phyloP scores from a whole-genome alignment of 2,329 filamentous ascomycete genomes.

The Alternaria atra region DNA sequence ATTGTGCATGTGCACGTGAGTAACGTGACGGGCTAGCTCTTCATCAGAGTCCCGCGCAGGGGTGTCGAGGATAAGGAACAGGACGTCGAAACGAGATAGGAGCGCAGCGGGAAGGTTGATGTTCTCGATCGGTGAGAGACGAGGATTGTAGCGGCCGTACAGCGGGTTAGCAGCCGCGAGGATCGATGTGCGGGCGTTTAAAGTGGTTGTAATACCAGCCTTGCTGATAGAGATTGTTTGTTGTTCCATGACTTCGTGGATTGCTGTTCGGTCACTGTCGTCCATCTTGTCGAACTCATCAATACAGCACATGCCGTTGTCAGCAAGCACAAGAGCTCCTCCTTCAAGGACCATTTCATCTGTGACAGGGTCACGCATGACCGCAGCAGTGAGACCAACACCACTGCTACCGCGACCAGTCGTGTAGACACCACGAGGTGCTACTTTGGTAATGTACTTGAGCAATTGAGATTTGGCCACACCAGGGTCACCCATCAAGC shows the following conservation, averaged over 20 bases:
- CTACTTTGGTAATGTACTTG: conserved; percentile 98
- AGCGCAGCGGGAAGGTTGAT: conserved; percentile 98
- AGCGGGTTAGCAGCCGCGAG: conserved; percentile 95
- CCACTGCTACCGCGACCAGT: conserved; percentile 82
- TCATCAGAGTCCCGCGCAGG: conserved; percentile 89
- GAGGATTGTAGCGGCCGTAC: conserved; percentile 97
- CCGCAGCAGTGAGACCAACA: conserved; percentile 82
- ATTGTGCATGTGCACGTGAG: conserved; percentile 97
- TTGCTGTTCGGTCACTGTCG: conserved; percentile 81
- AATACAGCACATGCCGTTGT: conserved; percentile 86
- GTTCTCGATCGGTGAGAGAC: conserved; percentile 96
- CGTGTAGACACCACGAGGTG: conserved; percentile 88
- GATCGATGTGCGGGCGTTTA: conserved; percentile 96
- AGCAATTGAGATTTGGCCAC: conserved; percentile 98
- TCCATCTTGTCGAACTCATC: conserved; percentile 93
- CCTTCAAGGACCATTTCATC: conserved; percentile 87
- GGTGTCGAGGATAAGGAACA: conserved; percentile 96
- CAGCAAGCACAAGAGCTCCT: conserved; percentile 79
- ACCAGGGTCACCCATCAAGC: conserved; percentile 98
- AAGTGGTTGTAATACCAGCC: conserved; percentile 93
- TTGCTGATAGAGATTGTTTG: conserved; percentile 88
- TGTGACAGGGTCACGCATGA: conserved; percentile 84
- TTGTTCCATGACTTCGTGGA: conserved; percentile 90
- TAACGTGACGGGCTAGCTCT: conserved; percentile 93
- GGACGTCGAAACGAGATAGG: conserved; percentile 93